A percentile compares a stretch with the other conserved stretches of the same genome.
These are phyloP conservation scores for Pleurotus platypus DNA, from an alignment of 768 basidiomycete genomes.

Conservation along the genomic window DNA sequence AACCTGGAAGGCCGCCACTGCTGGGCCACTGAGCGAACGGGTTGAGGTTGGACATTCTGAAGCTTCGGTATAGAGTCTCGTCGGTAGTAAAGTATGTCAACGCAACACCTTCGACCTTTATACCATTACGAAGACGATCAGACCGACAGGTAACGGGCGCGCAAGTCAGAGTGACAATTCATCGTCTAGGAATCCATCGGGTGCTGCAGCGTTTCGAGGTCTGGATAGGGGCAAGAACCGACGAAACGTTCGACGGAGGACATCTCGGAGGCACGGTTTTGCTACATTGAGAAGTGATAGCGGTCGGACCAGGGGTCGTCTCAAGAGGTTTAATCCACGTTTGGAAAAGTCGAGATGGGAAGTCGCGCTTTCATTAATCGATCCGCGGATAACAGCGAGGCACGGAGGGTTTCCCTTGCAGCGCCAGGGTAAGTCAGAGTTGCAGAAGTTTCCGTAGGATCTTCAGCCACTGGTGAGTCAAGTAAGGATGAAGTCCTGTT, in stretches of 20 bases:
- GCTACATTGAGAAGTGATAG: background rate
- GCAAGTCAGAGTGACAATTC: no score
- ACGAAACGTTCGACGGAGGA: background rate
- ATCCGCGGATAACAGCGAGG: background rate
- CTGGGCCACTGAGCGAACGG: slow-evolving; percentile 27
- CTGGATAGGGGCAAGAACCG: background rate
- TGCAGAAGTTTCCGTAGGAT: no score
- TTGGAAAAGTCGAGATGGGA: background rate
- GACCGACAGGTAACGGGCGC: no score
- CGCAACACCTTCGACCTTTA: background rate
- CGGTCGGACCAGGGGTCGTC: background rate
- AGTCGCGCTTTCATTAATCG: no score
- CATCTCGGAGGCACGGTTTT: background rate
- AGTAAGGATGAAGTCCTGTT: no score
- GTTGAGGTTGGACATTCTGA: slow-evolving; percentile 18
- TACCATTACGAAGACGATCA: background rate
- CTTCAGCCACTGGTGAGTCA: no score
- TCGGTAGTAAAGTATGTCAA: background rate
- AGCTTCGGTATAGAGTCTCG: background rate
- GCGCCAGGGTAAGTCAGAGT: background rate
- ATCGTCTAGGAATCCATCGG: no score
- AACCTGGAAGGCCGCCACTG: slow-evolving; percentile 19
- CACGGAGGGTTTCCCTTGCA: background rate
- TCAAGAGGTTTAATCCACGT: background rate
- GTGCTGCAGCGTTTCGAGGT: background rate